Conservation (phyloP, 2,329 filamentous ascomycete genomes). For the Penicillium sp. region DNA sequence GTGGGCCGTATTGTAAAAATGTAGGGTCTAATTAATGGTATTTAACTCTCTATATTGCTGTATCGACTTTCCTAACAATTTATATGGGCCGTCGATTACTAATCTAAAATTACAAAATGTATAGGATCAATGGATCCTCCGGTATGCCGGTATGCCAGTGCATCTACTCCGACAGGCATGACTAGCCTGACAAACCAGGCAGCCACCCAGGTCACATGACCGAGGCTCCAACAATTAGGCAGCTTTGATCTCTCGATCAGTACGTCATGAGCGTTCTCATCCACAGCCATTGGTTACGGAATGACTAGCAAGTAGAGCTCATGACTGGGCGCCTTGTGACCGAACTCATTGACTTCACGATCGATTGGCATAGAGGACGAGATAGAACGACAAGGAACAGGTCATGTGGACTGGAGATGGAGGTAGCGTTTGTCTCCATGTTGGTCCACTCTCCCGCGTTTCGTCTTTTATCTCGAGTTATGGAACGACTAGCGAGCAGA, state of each 20-base stretch:
- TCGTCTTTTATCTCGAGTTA: not conserved
- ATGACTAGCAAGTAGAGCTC: too few relatives aligned
- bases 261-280: too few relatives aligned
- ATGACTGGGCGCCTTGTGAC: too few relatives aligned
- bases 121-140: not conserved
- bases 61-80: not conserved
- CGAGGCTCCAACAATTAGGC: too few relatives aligned
- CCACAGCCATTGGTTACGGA: too few relatives aligned
- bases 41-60: not conserved
- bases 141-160: not conserved
- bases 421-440: not conserved
- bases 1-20: too few relatives aligned
- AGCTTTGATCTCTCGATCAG: too few relatives aligned
- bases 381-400: not conserved
- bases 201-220: too few relatives aligned
- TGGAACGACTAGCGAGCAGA: not conserved
- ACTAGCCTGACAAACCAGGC: too few relatives aligned
- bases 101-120: not conserved
- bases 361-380: not conserved
- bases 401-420: not conserved
- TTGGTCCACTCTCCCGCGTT: not conserved
- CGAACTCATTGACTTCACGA: too few relatives aligned
- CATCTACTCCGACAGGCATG: too few relatives aligned
- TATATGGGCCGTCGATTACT: not conserved
- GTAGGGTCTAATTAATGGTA: not conserved